A percentile compares a stretch with the other conserved stretches of the same genome.
Conservation (phyloP, 2,329 filamentous ascomycete species). For the Leptographium radiaticola region DNA sequence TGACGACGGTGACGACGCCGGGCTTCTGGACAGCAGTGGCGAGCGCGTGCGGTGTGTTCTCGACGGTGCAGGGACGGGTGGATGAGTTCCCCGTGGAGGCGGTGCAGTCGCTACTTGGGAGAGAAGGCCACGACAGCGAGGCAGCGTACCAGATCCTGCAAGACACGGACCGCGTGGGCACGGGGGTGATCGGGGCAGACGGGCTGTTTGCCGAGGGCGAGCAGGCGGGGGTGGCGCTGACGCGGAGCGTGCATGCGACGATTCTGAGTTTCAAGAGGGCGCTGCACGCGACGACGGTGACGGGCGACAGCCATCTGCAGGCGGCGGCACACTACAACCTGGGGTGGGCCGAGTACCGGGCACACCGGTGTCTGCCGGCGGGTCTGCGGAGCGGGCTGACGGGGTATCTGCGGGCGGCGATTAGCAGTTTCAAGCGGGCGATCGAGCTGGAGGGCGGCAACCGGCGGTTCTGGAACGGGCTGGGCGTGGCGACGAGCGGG, state of each 20-base stretch:
- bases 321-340: constrained; percentile 96
- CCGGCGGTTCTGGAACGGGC: constrained; percentile 90
- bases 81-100: constrained; percentile 46
- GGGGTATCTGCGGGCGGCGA: constrained; percentile 64
- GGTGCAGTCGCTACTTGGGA: constrained; percentile 35
- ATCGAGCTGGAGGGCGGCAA: constrained; percentile 94
- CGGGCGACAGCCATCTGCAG: constrained; percentile 66
- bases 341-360: constrained; percentile 82
- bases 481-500: constrained; percentile 79
- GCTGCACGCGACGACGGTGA: constrained; percentile 50
- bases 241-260: constrained; percentile 51
- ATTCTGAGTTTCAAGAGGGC: constrained; percentile 83
- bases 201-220: constrained; percentile 33
- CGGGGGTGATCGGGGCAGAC: constrained; percentile 29
- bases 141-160: constrained; percentile 47
- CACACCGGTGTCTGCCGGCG: constrained; percentile 52
- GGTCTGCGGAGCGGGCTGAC: constrained; percentile 42
- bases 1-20: constrained; percentile 52
- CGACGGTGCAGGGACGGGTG: constrained; percentile 57
- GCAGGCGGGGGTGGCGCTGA: constrained; percentile 35
- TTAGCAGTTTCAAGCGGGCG: constrained; percentile 85
- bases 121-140: constrained; percentile 28
- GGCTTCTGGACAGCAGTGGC: constrained; percentile 92
- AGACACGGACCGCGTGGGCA: constrained; percentile 53
- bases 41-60: constrained; percentile 78